Evolutionary conservation across 2,329 filamentous ascomycete species (phyloP).

Genomic region (Trichoderma atrobrunneum): DNA sequence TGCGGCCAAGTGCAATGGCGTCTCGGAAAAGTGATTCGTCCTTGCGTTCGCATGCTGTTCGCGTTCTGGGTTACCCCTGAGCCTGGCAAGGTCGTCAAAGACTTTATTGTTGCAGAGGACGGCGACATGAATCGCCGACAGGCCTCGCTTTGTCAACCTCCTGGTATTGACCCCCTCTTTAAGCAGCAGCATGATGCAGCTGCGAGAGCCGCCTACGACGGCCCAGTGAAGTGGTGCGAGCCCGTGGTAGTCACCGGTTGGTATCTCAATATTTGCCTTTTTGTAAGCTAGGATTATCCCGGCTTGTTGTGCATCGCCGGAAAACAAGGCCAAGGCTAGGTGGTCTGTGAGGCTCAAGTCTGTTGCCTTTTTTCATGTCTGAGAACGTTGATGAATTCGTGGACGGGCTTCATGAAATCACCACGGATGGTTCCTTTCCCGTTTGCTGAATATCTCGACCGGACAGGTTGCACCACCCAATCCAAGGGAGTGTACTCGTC

Average conservation of each 20-base stretch:
- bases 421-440: neutral
- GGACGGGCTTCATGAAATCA: constrained; percentile 5
- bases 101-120: constrained; percentile 11
- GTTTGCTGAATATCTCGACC: neutral
- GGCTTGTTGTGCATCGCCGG: neutral
- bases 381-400: neutral
- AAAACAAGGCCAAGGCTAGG: neutral
- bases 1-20: constrained; percentile 8
- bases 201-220: neutral
- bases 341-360: neutral
- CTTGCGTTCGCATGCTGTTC: neutral
- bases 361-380: neutral
- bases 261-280: neutral
- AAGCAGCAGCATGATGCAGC: neutral
- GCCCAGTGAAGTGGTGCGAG: constrained; percentile 15
- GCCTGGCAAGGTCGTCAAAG: neutral
- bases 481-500: neutral
- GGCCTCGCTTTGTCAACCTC: neutral
- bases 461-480: neutral
- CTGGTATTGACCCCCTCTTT: neutral
- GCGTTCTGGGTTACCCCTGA: neutral
- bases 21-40: neutral
- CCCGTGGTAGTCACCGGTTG: neutral
- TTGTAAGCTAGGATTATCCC: neutral
- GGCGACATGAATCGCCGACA: neutral